Conservation (phyloP, 306 rosid species). For the Carpinus viminea region DNA sequence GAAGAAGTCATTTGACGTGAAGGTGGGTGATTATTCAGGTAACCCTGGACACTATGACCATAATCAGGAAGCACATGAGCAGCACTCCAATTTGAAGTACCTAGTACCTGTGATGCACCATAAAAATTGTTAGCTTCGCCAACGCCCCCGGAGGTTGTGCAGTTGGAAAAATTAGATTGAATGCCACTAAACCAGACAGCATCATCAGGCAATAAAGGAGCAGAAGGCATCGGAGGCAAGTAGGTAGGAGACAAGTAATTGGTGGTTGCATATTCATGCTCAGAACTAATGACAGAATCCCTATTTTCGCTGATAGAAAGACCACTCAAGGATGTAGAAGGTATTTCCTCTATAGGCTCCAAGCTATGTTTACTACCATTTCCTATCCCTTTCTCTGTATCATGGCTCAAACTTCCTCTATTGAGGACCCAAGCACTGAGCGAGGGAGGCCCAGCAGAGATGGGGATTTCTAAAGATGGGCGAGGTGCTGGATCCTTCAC, state of each 20-base stretch:
- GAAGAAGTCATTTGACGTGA: conserved; percentile 78
- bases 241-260: conserved; percentile 47
- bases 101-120: conserved; percentile 28
- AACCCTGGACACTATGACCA: conserved; percentile 45
- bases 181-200: conserved; percentile 59
- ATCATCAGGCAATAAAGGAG: conserved; percentile 80
- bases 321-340: conserved; percentile 43
- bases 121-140: conserved; percentile 25
- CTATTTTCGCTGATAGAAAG: conserved; percentile 45
- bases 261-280: conserved; percentile 31
- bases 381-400: conserved; percentile 42
- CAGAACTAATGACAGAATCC: conserved; percentile 28
- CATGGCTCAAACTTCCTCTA: conserved; percentile 41
- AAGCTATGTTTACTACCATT: conserved; percentile 43
- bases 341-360: conserved; percentile 65
- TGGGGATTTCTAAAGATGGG: conserved; percentile 41
- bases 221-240: conserved; percentile 78
- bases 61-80: conserved; percentile 42
- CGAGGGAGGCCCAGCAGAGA: conserved; percentile 86
- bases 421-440: conserved; percentile 92
- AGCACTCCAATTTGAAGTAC: conserved; percentile 55
- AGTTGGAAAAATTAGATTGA: conserved; percentile 34
- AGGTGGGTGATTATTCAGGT: conserved; percentile 42
- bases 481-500: conserved; percentile 43
- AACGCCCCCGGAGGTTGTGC: conserved; percentile 24